Conservation (phyloP, 768 basidiomycete species). For the Pleurotus ostreatus region DNA sequence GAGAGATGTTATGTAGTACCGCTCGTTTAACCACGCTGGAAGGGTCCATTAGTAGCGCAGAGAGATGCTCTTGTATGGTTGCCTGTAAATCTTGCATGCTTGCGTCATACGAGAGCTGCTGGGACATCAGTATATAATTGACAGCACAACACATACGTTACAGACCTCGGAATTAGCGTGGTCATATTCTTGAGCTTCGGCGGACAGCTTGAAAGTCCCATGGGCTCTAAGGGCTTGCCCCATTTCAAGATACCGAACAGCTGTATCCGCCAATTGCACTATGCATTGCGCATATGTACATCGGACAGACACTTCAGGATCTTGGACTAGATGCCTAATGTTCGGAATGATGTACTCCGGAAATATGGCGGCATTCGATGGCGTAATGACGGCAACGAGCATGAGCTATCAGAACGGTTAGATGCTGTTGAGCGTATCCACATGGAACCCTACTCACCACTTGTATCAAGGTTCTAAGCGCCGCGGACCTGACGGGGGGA, state of each 20-base stretch:
- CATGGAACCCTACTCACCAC: conserved; percentile 48
- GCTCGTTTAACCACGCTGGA: conserved; percentile 90
- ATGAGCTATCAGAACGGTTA: conserved; percentile 24
- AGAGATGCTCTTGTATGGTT: conserved; percentile 84
- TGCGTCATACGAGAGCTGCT: conserved; percentile 85
- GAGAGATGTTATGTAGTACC: conserved; percentile 80
- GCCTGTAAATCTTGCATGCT: conserved; percentile 82
- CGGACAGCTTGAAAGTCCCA: conserved; percentile 61
- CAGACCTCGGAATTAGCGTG: conserved; percentile 77
- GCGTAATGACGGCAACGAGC: conserved; percentile 77
- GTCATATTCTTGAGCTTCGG: conserved; percentile 70
- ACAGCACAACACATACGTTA: neutral
- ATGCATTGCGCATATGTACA: conserved; percentile 83
- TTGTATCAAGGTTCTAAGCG: conserved; percentile 76
- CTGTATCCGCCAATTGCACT: conserved; percentile 80
- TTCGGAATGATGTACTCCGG: conserved; percentile 96
- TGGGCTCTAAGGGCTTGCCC: conserved; percentile 86
- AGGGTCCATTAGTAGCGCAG: conserved; percentile 81
- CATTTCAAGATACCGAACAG: conserved; percentile 88
- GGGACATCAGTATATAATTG: neutral
- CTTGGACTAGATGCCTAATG: conserved; percentile 74
- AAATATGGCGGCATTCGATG: conserved; percentile 76
- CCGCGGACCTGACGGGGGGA: conserved; percentile 76
- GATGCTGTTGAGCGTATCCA: neutral
- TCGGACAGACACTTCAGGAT: conserved; percentile 79